Percentiles rank a stretch among this genome's conserved stretches.
Conservation (phyloP, 805 yeast genomes). For the Candida corydali region DNA sequence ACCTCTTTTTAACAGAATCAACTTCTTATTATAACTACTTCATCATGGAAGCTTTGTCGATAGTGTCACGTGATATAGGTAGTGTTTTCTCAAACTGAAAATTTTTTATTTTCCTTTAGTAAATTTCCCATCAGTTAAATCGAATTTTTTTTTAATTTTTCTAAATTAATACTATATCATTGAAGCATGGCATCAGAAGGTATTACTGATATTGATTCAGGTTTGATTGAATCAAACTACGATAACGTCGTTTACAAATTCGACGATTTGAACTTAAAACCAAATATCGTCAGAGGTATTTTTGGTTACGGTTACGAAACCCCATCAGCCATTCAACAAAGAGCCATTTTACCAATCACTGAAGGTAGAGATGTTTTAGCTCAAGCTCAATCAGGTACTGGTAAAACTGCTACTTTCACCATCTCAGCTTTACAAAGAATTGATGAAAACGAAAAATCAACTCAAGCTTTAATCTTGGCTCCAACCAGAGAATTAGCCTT, state of each 20-base stretch:
- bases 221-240: constrained; percentile 89
- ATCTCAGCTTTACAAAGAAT: constrained; percentile 71
- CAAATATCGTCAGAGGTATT: constrained; percentile 70
- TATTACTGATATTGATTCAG: constrained; percentile 74
- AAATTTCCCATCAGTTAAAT: no score
- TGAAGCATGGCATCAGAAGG: constrained; percentile 50
- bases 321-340: constrained; percentile 78
- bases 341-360: constrained; percentile 77
- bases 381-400: constrained; percentile 88
- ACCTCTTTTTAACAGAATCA: no score
- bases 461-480: constrained; percentile 92
- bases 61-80: no score
- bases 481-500: constrained; percentile 97
- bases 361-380: constrained; percentile 71
- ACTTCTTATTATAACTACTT: no score
- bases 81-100: no score
- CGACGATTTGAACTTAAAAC: constrained; percentile 73
- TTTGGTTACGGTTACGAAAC: constrained; percentile 78
- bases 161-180: background rate
- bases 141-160: constrained; percentile 2
- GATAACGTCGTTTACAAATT: constrained; percentile 76
- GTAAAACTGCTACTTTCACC: constrained; percentile 85
- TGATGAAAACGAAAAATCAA: constrained; percentile 65
- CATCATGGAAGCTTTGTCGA: no score
- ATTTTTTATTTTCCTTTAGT: no score